Evolutionary conservation across 805 yeast genomes (phyloP).

Genomic region (Phaffomyces opuntiae): DNA sequence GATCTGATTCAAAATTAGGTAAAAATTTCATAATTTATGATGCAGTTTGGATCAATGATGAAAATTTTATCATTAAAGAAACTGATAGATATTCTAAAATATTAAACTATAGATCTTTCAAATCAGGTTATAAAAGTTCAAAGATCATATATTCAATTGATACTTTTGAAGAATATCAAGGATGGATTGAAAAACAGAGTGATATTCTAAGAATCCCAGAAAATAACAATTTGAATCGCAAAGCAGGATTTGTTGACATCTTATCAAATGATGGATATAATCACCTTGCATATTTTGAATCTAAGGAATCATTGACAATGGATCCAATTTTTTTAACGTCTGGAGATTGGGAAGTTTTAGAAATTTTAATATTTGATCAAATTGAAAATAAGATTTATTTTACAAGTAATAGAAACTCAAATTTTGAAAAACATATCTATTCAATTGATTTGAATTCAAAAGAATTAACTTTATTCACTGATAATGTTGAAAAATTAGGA

Average conservation of each 20-base stretch:
- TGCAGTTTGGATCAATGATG: constrained; percentile 48
- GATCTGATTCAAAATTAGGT: constrained; percentile 27
- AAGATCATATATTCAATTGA: constrained; percentile 36
- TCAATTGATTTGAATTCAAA: constrained; percentile 33
- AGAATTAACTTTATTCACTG: constrained; percentile 10
- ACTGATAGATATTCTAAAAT: constrained; percentile 56
- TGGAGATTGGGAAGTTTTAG: constrained; percentile 47
- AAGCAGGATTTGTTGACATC: constrained; percentile 57
- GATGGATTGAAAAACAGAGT: constrained; percentile 53
- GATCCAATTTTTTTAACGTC: constrained; percentile 34
- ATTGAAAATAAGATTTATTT: constrained; percentile 45
- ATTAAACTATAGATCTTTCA: constrained; percentile 42
- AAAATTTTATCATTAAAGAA: constrained; percentile 47
- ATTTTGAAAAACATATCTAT: constrained; percentile 49
- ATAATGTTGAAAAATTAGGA: constrained; percentile 32
- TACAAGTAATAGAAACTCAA: constrained; percentile 47
- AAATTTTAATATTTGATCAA: constrained; percentile 40
- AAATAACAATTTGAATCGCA: constrained; percentile 23
- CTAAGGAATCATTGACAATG: constrained; percentile 29
- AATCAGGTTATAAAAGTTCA: constrained; percentile 26
- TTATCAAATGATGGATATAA: constrained; percentile 46
- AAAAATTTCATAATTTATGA: constrained; percentile 53
- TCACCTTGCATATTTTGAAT: constrained; percentile 57
- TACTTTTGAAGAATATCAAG: constrained; percentile 36
- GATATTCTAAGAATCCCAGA: constrained; percentile 34